Evolutionary conservation across 2,329 filamentous ascomycete genomes (phyloP).

Genomic region (Alternaria postmessia): DNA sequence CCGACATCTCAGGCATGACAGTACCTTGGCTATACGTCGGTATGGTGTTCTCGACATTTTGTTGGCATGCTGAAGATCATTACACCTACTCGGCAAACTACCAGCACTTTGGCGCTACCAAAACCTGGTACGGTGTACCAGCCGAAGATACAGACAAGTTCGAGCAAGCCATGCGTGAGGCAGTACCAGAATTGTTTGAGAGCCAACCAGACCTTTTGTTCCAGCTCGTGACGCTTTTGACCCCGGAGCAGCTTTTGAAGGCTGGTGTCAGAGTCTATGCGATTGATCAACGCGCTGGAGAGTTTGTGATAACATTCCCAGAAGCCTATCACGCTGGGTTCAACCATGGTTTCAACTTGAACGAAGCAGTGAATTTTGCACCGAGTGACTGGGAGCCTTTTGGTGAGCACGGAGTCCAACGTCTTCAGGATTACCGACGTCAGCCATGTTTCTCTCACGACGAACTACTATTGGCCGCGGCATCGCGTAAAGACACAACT

Average conservation of each 20-base stretch:
- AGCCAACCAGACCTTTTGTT: constrained; percentile 96
- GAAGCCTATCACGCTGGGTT: constrained; percentile 98
- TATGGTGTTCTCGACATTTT: constrained; percentile 99
- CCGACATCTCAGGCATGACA: constrained; percentile 98
- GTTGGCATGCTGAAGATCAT: constrained; percentile 99
- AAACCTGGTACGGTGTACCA: constrained; percentile 99
- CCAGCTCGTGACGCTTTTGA: constrained; percentile 94
- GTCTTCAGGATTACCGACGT: constrained; percentile 84
- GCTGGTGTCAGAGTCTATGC: constrained; percentile 93
- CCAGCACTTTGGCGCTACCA: constrained; percentile 96
- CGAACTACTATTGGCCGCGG: constrained; percentile 89
- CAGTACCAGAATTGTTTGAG: constrained; percentile 95
- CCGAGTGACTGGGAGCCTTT: constrained; percentile 94
- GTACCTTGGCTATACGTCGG: constrained; percentile 99
- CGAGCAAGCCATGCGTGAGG: constrained; percentile 91
- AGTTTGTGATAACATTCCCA: constrained; percentile 96
- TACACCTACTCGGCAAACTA: constrained; percentile 98
- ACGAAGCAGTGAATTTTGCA: constrained; percentile 98
- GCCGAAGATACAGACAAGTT: constrained; percentile 94
- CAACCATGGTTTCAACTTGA: constrained; percentile 98
- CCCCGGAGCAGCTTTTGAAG: constrained; percentile 90
- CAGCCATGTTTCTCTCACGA: constrained; percentile 98
- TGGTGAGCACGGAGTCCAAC: constrained; percentile 83
- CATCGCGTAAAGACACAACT: constrained; percentile 73
- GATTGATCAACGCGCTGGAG: constrained; percentile 92